Evolutionary conservation across 257 asterid species (phyloP), one percentile per base, ranked within the genome.

Genomic region (Prunella vulgaris): DNA sequence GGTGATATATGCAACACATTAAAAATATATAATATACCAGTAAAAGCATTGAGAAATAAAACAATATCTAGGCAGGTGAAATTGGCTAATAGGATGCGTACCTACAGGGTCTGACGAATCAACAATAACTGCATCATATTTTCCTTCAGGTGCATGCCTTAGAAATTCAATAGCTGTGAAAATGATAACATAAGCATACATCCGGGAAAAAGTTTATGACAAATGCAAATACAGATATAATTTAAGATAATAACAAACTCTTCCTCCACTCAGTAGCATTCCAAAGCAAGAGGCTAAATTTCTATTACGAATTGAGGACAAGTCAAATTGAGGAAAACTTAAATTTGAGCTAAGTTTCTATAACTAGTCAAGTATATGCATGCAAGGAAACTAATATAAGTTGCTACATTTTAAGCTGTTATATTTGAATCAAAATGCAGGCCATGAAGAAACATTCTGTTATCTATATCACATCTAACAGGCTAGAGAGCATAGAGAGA

Each of bases 71-170:
- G 38, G 32, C 46, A 38, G 21, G 30, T 38, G 17, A 17, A 63
- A 5, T 44, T 48, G 37, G 32, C 17, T 42, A 63, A 52, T 57
- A 48, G 65, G 24, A 30, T 30, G 75, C 96, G 9, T 91, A 93
- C 99, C 99, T 66, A 93, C 91, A 65, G 99, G 97, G 66, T 93
- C 99, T 4, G 99, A 93, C 58, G 97, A 90, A 84, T 93, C 99
- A 78, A 93, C 97, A 76, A 93, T 86, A 69, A 93, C 48, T 48
- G 96, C 97, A 53, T 93, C 99, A 64, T 93, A 93, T 79, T 83
- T 90, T 61, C 96, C 96, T 74, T 66, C 84, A 56, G 95, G 89
- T n/a, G 91, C 71, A 60, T 70, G 71, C 86, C 71, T 76, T 33
- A 93, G 78, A 86, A 84, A 90, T 38, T 90, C 96, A 70, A 81